Evolutionary conservation across 2,329 filamentous ascomycete species (phyloP).

Genomic region (Shiraia bambusicola): DNA sequence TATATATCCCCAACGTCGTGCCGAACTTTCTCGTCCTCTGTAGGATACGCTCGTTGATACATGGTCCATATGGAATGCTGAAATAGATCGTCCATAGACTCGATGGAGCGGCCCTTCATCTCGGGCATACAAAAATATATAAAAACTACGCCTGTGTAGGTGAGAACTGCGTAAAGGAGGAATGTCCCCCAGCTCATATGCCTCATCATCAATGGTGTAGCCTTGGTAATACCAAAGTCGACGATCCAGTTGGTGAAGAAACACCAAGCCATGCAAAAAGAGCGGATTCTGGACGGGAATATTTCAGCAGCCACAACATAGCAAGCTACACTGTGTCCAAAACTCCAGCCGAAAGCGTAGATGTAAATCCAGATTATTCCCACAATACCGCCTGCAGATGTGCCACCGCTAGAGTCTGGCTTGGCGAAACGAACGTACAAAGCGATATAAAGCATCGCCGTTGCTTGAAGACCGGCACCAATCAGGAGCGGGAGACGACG

Average conservation of each 20-base stretch:
- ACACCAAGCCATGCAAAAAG: slow-evolving; percentile 33
- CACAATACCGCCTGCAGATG: slow-evolving; percentile 44
- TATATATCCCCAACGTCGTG: slow-evolving; percentile 31
- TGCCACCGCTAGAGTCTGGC: slow-evolving; percentile 34
- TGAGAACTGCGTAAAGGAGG: slow-evolving; percentile 40
- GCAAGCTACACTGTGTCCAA: slow-evolving; percentile 32
- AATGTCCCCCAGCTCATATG: slow-evolving; percentile 43
- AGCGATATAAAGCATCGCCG: slow-evolving; percentile 39
- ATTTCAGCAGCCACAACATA: slow-evolving; percentile 33
- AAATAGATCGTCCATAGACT: slow-evolving; percentile 41
- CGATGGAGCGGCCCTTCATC: slow-evolving; percentile 35
- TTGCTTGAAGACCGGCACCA: slow-evolving; percentile 33
- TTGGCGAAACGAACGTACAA: slow-evolving; percentile 42
- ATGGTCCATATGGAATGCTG: slow-evolving; percentile 45
- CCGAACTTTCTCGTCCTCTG: slow-evolving; percentile 37
- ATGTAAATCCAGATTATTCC: slow-evolving; percentile 43
- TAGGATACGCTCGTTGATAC: slow-evolving; percentile 46
- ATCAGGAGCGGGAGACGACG: slow-evolving; percentile 34
- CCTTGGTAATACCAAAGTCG: slow-evolving; percentile 34
- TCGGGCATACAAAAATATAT: slow-evolving; percentile 38
- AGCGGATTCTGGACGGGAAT: slow-evolving; percentile 34
- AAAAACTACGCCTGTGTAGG: slow-evolving; percentile 40
- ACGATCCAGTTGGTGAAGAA: slow-evolving; percentile 38
- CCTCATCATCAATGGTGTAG: slow-evolving; percentile 40
- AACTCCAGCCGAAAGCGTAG: slow-evolving; percentile 37